phyloP scores from a whole-genome alignment of 305 asterid genomes.

The Fraxinus floribunda region DNA sequence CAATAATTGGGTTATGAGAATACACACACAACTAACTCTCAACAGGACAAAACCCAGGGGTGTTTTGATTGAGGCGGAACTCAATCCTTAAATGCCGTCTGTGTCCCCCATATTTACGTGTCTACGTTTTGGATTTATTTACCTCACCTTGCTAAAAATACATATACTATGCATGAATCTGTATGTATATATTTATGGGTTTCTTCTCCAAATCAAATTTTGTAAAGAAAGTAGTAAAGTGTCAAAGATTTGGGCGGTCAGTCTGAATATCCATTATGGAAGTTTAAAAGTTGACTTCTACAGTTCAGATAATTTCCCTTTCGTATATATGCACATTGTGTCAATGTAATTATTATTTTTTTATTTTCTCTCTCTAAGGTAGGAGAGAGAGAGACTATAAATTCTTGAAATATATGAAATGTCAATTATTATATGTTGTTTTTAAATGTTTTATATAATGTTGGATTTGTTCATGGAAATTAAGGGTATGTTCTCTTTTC shows the following conservation, averaged over 20 bases:
- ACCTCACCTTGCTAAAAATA: not conserved
- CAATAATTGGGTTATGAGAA: constrained; percentile 21
- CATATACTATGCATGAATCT: not conserved
- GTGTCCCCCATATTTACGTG: constrained; percentile 22
- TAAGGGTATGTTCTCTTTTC: too few species aligned
- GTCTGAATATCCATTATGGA: constrained; percentile 21
- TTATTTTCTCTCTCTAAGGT: not conserved
- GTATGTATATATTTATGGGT: not conserved
- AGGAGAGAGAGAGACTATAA: not conserved
- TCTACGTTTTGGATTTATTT: constrained; percentile 22
- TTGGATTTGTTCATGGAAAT: not conserved
- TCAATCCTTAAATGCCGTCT: constrained; percentile 33
- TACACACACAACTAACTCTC: not conserved
- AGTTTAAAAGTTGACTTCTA: not conserved
- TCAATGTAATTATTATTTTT: not conserved
- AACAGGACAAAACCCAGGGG: constrained; percentile 10
- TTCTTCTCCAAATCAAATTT: constrained; percentile 9
- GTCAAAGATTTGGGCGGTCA: constrained; percentile 25
- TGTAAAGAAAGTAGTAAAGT: not conserved
- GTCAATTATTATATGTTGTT: not conserved
- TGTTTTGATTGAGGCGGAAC: constrained; percentile 23
- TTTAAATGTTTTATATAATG: not conserved
- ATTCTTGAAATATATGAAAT: not conserved
- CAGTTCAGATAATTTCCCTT: not conserved
- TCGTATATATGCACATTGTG: not conserved